phyloP scores from a whole-genome alignment of 2,329 filamentous ascomycete species.

The Coccinonectria pachysandricola region DNA sequence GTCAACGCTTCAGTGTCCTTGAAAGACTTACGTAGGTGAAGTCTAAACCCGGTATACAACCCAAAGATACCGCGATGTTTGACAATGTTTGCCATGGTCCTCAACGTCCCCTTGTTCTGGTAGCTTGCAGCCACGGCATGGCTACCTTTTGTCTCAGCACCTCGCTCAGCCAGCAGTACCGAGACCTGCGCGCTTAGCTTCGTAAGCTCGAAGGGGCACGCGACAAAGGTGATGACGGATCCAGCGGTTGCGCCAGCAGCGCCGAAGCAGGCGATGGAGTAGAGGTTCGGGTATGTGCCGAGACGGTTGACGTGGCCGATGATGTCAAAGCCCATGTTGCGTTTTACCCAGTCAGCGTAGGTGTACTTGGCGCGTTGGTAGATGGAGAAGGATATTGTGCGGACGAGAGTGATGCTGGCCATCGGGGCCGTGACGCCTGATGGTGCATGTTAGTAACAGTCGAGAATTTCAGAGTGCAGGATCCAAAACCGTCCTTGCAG shows the following conservation, averaged over 20 bases:
- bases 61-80: constrained; percentile 62
- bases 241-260: constrained; percentile 70
- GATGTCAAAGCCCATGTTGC: constrained; percentile 58
- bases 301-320: constrained; percentile 60
- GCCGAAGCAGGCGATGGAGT: constrained; percentile 67
- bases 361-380: constrained; percentile 69
- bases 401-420: constrained; percentile 65
- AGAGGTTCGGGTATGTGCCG: constrained; percentile 61
- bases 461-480: too few species aligned
- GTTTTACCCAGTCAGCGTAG: constrained; percentile 60
- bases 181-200: constrained; percentile 82
- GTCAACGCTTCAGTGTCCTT: constrained; percentile 3
- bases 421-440: constrained; percentile 70
- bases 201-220: constrained; percentile 83
- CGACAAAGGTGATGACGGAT: constrained; percentile 67
- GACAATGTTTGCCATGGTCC: constrained; percentile 67
- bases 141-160: constrained; percentile 30
- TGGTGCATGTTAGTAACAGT: constrained; percentile 9
- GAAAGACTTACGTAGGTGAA: constrained; percentile 61
- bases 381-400: constrained; percentile 69
- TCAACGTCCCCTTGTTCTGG: constrained; percentile 66
- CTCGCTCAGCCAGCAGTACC: constrained; percentile 54
- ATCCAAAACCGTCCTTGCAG: too few species aligned
- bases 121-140: constrained; percentile 57
- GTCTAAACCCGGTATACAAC: constrained; percentile 68